A percentile compares a stretch with the other conserved stretches of the same genome.
These are phyloP conservation scores for Trypanosoma vivax DNA, from an alignment of 208 protist genomes.

Conservation along the genomic window DNA sequence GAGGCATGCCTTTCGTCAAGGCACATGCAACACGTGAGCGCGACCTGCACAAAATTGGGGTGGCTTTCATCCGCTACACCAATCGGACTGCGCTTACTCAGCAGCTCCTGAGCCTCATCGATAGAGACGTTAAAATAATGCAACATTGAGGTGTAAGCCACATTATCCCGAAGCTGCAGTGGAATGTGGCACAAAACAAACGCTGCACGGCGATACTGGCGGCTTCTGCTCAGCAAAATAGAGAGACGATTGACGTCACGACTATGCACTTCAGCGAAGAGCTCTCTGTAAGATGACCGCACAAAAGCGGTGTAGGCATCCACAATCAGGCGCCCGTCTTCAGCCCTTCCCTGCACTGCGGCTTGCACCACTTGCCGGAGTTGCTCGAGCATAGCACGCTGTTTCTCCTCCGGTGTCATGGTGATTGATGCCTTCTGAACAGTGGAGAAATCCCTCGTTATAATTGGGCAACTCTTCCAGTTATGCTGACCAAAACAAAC, in stretches of 20 bases:
- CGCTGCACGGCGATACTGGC: conserved; percentile 72
- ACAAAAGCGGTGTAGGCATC: conserved; percentile 78
- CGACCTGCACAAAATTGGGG: conserved; percentile 83
- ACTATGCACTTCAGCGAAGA: conserved; percentile 50
- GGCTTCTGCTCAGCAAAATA: conserved; percentile 41
- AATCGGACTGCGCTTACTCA: conserved; percentile 31
- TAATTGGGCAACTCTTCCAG: conserved; percentile 67
- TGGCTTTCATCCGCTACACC: conserved; percentile 29
- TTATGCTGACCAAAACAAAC: conserved; percentile 75
- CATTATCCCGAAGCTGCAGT: conserved; percentile 38
- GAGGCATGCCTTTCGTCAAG: conserved; percentile 78
- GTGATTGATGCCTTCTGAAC: conserved; percentile 34
- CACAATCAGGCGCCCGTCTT: conserved; percentile 41
- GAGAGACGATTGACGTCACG: conserved; percentile 59
- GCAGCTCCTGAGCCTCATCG: conserved; percentile 54
- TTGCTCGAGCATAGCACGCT: conserved; percentile 48
- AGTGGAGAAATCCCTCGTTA: conserved; percentile 74
- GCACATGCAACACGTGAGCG: conserved; percentile 84
- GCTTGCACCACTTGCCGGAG: conserved; percentile 28
- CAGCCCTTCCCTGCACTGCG: conserved; percentile 22
- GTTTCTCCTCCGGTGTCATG: conserved; percentile 68
- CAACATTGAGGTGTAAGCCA: conserved; percentile 40
- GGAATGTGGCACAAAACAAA: conserved; percentile 86
- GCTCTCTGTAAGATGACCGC: conserved; percentile 62
- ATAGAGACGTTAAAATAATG: conserved; percentile 65